These are phyloP conservation scores for Aspergillus viridinutans DNA, from an alignment of 2,329 filamentous ascomycete species.

Conservation along the genomic window DNA sequence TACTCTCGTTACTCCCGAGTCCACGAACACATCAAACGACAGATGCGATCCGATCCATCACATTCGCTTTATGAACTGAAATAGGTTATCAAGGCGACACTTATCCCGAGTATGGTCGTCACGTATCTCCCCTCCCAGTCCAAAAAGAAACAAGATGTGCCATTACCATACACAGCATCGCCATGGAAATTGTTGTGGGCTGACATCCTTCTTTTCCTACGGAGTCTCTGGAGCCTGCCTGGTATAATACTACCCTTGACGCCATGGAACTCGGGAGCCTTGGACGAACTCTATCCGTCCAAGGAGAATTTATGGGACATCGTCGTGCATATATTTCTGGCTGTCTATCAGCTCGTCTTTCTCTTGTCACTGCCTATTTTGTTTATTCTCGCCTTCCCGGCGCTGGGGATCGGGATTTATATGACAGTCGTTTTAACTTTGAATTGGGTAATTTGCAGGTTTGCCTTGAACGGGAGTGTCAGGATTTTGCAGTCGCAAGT, in stretches of 20 bases:
- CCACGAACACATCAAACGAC: not conserved
- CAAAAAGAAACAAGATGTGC: conserved; percentile 12
- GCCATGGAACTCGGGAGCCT: conserved; percentile 48
- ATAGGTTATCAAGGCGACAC: not conserved
- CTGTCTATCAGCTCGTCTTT: conserved; percentile 58
- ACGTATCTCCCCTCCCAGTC: conserved; percentile 7
- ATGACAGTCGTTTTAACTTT: conserved; percentile 22
- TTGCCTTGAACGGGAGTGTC: conserved; percentile 42
- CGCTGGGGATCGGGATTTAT: conserved; percentile 25
- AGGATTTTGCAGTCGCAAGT: conserved; percentile 44
- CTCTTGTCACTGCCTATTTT: conserved; percentile 54
- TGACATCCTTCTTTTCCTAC: conserved; percentile 38
- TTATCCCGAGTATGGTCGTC: not conserved
- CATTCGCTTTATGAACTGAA: not conserved
- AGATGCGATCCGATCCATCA: not conserved
- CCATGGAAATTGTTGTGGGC: conserved; percentile 36
- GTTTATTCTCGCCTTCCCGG: conserved; percentile 44
- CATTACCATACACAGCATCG: conserved; percentile 36
- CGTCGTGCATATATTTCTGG: conserved; percentile 55
- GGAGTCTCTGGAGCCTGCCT: conserved; percentile 43
- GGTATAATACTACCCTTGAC: conserved; percentile 58
- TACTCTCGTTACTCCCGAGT: not conserved
- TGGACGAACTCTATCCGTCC: conserved; percentile 63
- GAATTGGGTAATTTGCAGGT: conserved; percentile 27
- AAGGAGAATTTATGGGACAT: conserved; percentile 55